Evolutionary conservation across 2,329 filamentous ascomycete genomes (phyloP).

Genomic region (Xylariaceae sp.): DNA sequence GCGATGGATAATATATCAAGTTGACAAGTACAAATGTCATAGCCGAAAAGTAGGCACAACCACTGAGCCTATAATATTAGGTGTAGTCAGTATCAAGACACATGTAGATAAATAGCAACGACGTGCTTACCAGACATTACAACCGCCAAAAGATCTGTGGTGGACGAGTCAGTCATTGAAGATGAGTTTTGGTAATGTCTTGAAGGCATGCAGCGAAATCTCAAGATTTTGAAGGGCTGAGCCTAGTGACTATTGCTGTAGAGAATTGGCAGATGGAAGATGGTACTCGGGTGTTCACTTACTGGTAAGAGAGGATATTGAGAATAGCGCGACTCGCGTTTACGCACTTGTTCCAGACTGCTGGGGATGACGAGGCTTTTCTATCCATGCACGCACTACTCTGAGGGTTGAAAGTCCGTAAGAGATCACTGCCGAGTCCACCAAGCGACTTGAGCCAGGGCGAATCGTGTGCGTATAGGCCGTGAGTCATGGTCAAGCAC

Average conservation of each 20-base stretch:
- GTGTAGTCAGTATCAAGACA: background rate
- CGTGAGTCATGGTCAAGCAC: slow-evolving; percentile 46
- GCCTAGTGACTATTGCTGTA: background rate
- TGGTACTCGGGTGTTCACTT: background rate
- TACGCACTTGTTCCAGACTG: slow-evolving; percentile 32
- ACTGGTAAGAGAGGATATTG: slow-evolving; percentile 26
- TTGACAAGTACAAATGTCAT: slow-evolving; percentile 36
- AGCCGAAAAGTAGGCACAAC: slow-evolving; percentile 36
- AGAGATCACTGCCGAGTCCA: slow-evolving; percentile 34
- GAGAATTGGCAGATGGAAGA: background rate
- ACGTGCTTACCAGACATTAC: slow-evolving; percentile 31
- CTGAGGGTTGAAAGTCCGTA: slow-evolving; percentile 33
- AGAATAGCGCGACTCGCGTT: slow-evolving; percentile 31
- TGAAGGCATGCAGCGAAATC: too few species aligned
- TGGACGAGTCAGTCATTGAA: background rate
- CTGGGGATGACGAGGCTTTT: slow-evolving; percentile 25
- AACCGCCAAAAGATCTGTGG: slow-evolving; percentile 18
- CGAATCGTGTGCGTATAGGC: slow-evolving; percentile 46
- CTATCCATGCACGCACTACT: slow-evolving; percentile 22
- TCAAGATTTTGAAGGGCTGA: too few species aligned
- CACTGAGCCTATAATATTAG: slow-evolving; percentile 28
- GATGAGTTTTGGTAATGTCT: too few species aligned
- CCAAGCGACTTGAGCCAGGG: slow-evolving; percentile 46
- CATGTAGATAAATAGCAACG: background rate
- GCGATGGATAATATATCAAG: slow-evolving; percentile 31